phyloP scores from a whole-genome alignment of 768 basidiomycete species.

The Lanmaoa pseudosensibilis region DNA sequence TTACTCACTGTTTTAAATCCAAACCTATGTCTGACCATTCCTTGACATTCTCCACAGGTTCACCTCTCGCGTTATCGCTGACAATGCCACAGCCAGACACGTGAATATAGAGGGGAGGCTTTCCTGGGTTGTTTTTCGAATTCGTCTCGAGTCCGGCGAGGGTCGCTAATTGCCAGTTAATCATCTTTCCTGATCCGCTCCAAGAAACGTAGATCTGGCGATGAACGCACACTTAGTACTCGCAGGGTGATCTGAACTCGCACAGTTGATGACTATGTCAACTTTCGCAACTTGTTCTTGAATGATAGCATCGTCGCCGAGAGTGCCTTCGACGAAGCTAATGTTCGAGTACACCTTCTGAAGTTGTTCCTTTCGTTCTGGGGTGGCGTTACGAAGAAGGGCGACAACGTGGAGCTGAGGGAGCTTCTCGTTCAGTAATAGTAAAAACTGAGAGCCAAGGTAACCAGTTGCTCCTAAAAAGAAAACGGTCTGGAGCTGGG shows the following conservation, averaged over 20 bases:
- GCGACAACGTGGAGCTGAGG: slow-evolving; percentile 37
- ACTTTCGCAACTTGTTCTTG: slow-evolving; percentile 36
- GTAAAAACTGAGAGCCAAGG: slow-evolving; percentile 42
- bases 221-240: slow-evolving; percentile 34
- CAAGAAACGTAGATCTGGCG: neutral
- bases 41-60: slow-evolving; percentile 33
- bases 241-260: slow-evolving; percentile 39
- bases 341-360: slow-evolving; percentile 36
- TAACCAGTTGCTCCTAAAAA: slow-evolving; percentile 47
- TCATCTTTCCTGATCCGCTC: neutral
- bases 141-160: slow-evolving; percentile 40
- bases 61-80: slow-evolving; percentile 42
- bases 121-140: slow-evolving; percentile 35
- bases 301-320: slow-evolving; percentile 39
- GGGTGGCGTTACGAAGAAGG: slow-evolving; percentile 36
- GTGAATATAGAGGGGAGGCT: slow-evolving; percentile 45
- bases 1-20: slow-evolving; percentile 30
- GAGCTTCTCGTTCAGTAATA: slow-evolving; percentile 33
- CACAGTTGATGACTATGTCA: slow-evolving; percentile 43
- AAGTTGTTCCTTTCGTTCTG: slow-evolving; percentile 32
- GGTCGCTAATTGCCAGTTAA: slow-evolving; percentile 29
- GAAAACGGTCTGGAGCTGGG: slow-evolving; percentile 31
- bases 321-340: slow-evolving; percentile 37
- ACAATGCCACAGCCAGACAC: slow-evolving; percentile 43
- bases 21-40: slow-evolving; percentile 41